Conservation (phyloP, 2,329 filamentous ascomycete genomes). For the Botrytis porri region DNA sequence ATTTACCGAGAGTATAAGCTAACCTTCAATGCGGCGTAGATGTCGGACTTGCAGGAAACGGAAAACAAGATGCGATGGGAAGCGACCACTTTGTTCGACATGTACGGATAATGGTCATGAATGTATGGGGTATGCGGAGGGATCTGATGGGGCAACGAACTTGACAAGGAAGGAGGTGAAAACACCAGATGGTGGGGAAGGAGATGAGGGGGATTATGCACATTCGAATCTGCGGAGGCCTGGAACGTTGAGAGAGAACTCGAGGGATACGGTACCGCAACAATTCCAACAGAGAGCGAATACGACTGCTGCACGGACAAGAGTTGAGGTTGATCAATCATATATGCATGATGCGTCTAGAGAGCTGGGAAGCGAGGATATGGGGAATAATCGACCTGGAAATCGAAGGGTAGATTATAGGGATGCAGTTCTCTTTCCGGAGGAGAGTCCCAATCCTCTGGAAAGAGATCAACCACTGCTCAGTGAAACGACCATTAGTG, state of each 20-base stretch:
- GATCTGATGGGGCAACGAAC: slow-evolving; percentile 26
- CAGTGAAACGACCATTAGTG: slow-evolving; percentile 33
- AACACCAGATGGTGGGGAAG: slow-evolving; percentile 38
- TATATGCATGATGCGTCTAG: neutral
- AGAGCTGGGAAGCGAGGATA: neutral
- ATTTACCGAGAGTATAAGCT: neutral
- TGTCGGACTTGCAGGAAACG: slow-evolving; percentile 72
- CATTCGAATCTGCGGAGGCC: neutral
- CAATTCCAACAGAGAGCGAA: slow-evolving; percentile 1
- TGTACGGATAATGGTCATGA: slow-evolving; percentile 68
- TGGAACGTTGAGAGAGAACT: neutral
- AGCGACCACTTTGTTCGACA: slow-evolving; percentile 69
- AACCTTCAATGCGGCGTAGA: slow-evolving; percentile 40
- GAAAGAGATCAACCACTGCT: slow-evolving; percentile 9
- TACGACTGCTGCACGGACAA: neutral
- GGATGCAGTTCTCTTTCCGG: slow-evolving; percentile 30
- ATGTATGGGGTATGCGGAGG: slow-evolving; percentile 63
- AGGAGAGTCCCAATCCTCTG: slow-evolving; percentile 37
- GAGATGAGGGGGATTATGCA: slow-evolving; percentile 39
- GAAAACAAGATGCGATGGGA: slow-evolving; percentile 73
- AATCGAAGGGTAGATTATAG: slow-evolving; percentile 23
- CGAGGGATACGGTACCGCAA: slow-evolving; percentile 7
- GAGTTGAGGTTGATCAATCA: neutral
- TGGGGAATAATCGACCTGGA: neutral
- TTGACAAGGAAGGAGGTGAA: slow-evolving; percentile 32